Percentiles rank a stretch among this genome's conserved stretches.
phyloP scores from a whole-genome alignment of 2,329 filamentous ascomycete species.

The Exophiala sp. region DNA sequence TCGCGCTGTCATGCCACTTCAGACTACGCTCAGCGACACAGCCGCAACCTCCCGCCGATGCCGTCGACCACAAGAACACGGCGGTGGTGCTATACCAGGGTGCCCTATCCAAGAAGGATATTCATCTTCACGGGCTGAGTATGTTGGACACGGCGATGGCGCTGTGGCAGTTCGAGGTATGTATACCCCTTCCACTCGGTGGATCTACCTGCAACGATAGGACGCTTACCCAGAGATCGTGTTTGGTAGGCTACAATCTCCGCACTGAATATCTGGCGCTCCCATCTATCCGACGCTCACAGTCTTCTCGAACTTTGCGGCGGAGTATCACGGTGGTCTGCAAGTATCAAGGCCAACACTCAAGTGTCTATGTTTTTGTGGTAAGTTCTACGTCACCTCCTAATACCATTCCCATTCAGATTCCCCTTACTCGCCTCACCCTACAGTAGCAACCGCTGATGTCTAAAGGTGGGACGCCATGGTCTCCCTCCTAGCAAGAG shows the following conservation, averaged over 20 bases:
- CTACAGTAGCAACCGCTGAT: too few species aligned
- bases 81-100: conserved; percentile 7
- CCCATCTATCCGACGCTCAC: neutral
- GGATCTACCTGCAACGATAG: too few species aligned
- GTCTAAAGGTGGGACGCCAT: conserved; percentile 15
- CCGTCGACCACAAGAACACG: conserved; percentile 6
- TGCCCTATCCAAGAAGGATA: neutral
- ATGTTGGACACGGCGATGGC: conserved; percentile 2
- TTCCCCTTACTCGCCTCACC: neutral
- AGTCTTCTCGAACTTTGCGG: neutral
- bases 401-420: too few species aligned
- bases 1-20: conserved; percentile 14
- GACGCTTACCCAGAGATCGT: too few species aligned
- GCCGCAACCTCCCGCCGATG: conserved; percentile 1
- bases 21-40: conserved; percentile 1
- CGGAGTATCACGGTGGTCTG: neutral
- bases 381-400: too few species aligned
- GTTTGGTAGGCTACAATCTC: neutral
- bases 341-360: neutral
- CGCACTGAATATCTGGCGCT: neutral
- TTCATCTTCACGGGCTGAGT: neutral
- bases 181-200: too few species aligned
- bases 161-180: neutral
- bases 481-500: conserved; percentile 6
- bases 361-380: conserved; percentile 6